Base-by-base conservation (phyloP, 371 early-diverging fungal species). In the Mucor saturninus region DNA sequence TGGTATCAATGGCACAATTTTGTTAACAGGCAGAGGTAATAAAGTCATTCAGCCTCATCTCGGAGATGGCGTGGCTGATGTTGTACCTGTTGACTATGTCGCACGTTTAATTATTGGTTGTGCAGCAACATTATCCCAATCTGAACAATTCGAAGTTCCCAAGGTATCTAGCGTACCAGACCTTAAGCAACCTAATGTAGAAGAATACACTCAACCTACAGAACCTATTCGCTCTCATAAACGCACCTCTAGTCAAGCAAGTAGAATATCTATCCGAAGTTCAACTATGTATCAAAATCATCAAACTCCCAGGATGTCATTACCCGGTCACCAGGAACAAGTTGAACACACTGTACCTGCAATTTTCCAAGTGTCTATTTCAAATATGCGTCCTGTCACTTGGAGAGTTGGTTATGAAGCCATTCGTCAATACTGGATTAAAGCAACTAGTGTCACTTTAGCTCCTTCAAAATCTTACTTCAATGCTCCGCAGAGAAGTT, bases 1-100 rank as follows among this genome's bases (percentile, higher is more conserved):
- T 31, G 86, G 84, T 14, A 74, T 82, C 5, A 85, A 85, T 48
- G 80, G 80, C 8, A 59, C 68, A 14, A 67, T 77, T 38, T 60
- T 74, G 10, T 64, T 77, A 7, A 71, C 70, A n/a, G 80, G 83
- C 10, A 72, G 69, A 37, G 83, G 83, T 10, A 61, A 61, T 21
- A 66, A 64, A 53, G 64, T 63, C 4, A 77, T 83, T 54, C 76
- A 73, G 46, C 42, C 79, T 62, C 71, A 59, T 38, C 42, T 70
- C 40, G 73, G 77, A 32, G 65, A 81, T 48, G 58, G 54, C n/a
- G 54, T 71, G 21, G 75, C 80, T 15, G 87, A 86, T 66, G 64
- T 86, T 38, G 72, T 86, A 30, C 87, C 87, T 8, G 85, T 86
- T 5, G 87, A 86, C 50, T 75, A 71, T 63, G 73, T 68, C 4